phyloP scores from a whole-genome alignment of 1,284 basidiomycete species.

The Ustilago trichophora region DNA sequence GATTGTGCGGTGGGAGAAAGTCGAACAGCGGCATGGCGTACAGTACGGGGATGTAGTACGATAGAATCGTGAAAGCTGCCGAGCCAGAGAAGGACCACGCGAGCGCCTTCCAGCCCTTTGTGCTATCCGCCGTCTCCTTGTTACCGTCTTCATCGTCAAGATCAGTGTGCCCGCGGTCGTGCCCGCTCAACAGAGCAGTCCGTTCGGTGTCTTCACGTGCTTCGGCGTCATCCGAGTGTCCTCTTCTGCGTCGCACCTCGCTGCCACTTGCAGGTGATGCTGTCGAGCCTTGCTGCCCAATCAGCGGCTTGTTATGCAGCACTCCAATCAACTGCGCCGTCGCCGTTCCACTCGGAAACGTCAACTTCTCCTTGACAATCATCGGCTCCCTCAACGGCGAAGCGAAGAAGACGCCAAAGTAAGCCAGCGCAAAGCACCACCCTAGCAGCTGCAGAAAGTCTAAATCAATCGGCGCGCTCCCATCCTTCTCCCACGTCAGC shows the following conservation, averaged over 20 bases:
- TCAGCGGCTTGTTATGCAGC: constrained; percentile 72
- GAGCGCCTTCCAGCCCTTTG: constrained; percentile 37
- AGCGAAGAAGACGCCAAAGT: constrained; percentile 84
- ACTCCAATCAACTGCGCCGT: constrained; percentile 94
- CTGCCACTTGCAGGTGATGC: background rate
- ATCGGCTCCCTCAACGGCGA: constrained; percentile 92
- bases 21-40: constrained; percentile 92
- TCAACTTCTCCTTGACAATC: constrained; percentile 90
- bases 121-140: too few relatives aligned
- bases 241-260: background rate
- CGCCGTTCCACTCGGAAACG: constrained; percentile 92
- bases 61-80: constrained; percentile 67
- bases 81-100: constrained; percentile 62
- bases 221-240: constrained; percentile 5
- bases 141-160: background rate
- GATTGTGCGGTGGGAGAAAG: constrained; percentile 70
- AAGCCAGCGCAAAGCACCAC: constrained; percentile 45
- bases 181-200: constrained; percentile 15
- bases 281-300: background rate
- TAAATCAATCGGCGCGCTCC: constrained; percentile 76
- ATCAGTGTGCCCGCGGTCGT: background rate
- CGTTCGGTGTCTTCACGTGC: constrained; percentile 11
- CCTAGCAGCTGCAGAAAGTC: constrained; percentile 25
- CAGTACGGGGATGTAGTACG: constrained; percentile 85
- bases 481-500: constrained; percentile 79